Evolutionary conservation across 139 green algal genomes (phyloP).

Genomic region (Auxenochlorella pyrenoidosa): DNA sequence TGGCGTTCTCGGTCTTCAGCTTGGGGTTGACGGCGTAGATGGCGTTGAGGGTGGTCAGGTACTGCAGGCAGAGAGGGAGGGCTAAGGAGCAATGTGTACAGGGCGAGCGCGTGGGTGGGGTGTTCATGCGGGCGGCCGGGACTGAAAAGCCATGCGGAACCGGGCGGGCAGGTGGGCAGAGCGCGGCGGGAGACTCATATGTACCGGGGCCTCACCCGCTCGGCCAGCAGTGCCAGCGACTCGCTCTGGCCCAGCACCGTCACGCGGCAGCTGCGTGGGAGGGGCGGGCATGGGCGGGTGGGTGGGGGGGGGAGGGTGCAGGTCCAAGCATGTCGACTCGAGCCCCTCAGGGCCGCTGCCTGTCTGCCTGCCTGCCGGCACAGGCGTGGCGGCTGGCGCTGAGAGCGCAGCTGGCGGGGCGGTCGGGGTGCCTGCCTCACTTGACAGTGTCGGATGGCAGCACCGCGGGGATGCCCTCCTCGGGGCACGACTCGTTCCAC

Average conservation of each 20-base stretch:
- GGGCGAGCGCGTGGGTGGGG: no score
- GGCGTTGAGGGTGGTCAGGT: slow-evolving; percentile 3
- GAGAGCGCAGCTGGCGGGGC: neutral
- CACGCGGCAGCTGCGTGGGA: slow-evolving; percentile 1
- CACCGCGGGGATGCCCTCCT: slow-evolving; percentile 12
- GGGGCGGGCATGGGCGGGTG: no score
- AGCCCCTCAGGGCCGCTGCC: no score
- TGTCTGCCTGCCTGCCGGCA: no score
- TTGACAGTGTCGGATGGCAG: slow-evolving; percentile 25
- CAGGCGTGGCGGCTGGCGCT: no score
- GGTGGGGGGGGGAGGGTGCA: neutral
- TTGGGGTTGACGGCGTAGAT: slow-evolving; percentile 16
- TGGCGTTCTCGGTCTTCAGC: slow-evolving; percentile 1
- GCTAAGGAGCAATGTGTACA: no score
- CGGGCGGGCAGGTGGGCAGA: no score
- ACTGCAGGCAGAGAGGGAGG: neutral
- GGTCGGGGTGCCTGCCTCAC: neutral
- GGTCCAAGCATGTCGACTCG: no score
- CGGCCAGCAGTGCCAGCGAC: slow-evolving; percentile 4
- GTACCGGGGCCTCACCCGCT: neutral
- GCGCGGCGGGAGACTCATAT: no score
- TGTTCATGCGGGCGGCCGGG: no score
- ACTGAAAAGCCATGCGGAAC: no score
- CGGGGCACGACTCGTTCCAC: slow-evolving; percentile 24
- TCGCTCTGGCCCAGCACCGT: neutral